Evolutionary conservation across 2,329 filamentous ascomycete genomes (phyloP), one percentile per base, ranked within the genome.

Genomic region (Cladosporium sp.): DNA sequence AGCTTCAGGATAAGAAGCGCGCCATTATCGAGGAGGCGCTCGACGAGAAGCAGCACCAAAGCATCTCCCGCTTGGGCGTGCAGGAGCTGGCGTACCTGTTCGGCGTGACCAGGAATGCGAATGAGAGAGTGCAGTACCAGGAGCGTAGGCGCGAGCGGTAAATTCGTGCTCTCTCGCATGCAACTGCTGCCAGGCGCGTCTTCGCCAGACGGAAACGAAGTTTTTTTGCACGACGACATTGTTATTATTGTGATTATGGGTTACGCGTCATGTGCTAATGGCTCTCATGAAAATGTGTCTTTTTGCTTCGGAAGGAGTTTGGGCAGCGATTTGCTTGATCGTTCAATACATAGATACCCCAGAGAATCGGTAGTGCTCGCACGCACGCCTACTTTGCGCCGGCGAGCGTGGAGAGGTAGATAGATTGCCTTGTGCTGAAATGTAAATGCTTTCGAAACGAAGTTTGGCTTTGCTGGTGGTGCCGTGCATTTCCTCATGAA

Each of bases 1-100:
- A 83, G 28, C 80, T 97, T 18, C 93, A 97, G 75, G 86, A 93
- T 61, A 84, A 87, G 76, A 97, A 97, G 81, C 86, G 90, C 26
- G 83, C 86, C 52, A 81, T 96, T 44, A 92, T 97, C 44, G 88
- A 92, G 68, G 85, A 87, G 11, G 93, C 93, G 1, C 84, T 97
- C 26, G 91, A 95, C 72, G 92, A 96, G 78, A 85, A 86, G 30
- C 90, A 88, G 47, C 85, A 85, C 38, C 86, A 86, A 73, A 86
- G 83, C 67, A 82, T 96, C 61, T 87, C 87, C 8, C 84, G 91
- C 49, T 82, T 97, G 14, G 86, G 84, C 64, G 80, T 84, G 1
- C 81, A 82, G 38, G 91, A 96, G 72, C 82, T 96, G 55, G 86
- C 84, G 49, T 93, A 86, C 72, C 81, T 96, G 67, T 92, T 94